Conservation (phyloP, 495 filamentous ascomycete genomes). For the Neurospora tetrasperma region DNA sequence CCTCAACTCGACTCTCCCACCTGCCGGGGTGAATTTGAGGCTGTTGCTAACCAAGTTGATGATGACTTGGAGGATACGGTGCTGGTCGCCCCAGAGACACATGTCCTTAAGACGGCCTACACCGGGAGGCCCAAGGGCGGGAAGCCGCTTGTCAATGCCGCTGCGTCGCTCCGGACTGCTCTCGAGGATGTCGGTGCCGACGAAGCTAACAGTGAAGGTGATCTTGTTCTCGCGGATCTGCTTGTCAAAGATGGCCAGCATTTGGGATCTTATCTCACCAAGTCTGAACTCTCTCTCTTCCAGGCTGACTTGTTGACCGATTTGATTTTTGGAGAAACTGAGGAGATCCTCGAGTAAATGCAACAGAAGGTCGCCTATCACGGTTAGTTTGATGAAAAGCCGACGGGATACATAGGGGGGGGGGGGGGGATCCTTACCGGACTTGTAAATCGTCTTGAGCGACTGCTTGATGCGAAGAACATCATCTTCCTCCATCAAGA, state of each 20-base stretch:
- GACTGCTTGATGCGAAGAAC: slow-evolving; percentile 64
- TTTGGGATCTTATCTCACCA: slow-evolving; percentile 66
- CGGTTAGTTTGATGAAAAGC: not conserved
- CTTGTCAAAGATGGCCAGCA: slow-evolving; percentile 78
- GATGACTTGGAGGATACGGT: slow-evolving; percentile 77
- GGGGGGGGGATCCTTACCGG: slow-evolving; percentile 28
- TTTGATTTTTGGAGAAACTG: slow-evolving; percentile 89
- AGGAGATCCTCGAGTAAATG: slow-evolving; percentile 86
- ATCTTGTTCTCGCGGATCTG: slow-evolving; percentile 73
- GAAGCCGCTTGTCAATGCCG: slow-evolving; percentile 29
- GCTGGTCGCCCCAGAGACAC: slow-evolving; percentile 81
- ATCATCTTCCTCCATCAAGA: slow-evolving; percentile 85
- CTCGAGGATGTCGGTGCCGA: slow-evolving; percentile 38
- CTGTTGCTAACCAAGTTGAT: slow-evolving; percentile 92
- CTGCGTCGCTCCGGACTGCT: slow-evolving; percentile 19
- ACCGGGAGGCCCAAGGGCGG: slow-evolving; percentile 48
- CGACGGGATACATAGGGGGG: not conserved
- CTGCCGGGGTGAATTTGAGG: slow-evolving; percentile 79
- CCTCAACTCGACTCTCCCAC: slow-evolving; percentile 60
- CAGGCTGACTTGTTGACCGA: slow-evolving; percentile 63
- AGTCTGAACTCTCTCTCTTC: slow-evolving; percentile 82
- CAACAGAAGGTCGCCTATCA: slow-evolving; percentile 58
- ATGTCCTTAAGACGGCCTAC: slow-evolving; percentile 57
- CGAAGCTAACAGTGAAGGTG: slow-evolving; percentile 57
- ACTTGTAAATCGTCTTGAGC: slow-evolving; percentile 78